Base-by-base conservation (phyloP, 192 early-diverging fungal species). In the Coemansia aciculifera region DNA sequence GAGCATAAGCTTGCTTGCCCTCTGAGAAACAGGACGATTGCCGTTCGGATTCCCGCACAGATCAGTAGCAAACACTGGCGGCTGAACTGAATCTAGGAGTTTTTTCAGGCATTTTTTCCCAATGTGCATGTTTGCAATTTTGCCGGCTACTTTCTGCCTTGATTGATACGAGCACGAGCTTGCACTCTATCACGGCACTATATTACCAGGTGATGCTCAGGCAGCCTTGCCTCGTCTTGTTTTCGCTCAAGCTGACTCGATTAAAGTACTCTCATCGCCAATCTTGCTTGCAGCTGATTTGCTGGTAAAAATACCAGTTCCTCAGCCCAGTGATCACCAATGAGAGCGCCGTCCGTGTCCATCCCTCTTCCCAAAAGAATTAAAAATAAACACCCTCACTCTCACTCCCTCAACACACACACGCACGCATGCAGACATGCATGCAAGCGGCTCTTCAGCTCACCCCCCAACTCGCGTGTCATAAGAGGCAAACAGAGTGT, bases 291-390 rank as follows among this genome's bases (percentile, higher is more conserved):
- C 29, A 1, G 51, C 46, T 21, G 46, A 49, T 49, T 49, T 7
- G 46, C 19, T n/a, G 46, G 46, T 49, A 49, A 19, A 27, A 54
- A 54, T 54, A 24, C 11, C 51, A 54, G 51, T 54, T 54, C 51
- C 51, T 29, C 51, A 49, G 51, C 51, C 51, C 51, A 54, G 51
- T 15, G 51, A 54, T 54, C n/a, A 49, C 19, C 19, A 46, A 42
- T 42, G 40, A 42, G 3, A 17, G 46, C 19, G 21, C 8, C 19
- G 2, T 49, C 46, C 46, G 46, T 29, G 51, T 29, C 24, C 27
- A 29, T 54, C 51, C 24, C 3, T 19, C 19, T 49, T 49, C 19
- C 21, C 48, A 49, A 54, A 27, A 27, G 27, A 27, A 27, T 27
- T 27, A 27, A 27, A 54, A 54, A 54, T 24, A 24, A 54, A 54